Conservation (phyloP, 768 basidiomycete species). For the Lanmaoa pseudosensibilis region DNA sequence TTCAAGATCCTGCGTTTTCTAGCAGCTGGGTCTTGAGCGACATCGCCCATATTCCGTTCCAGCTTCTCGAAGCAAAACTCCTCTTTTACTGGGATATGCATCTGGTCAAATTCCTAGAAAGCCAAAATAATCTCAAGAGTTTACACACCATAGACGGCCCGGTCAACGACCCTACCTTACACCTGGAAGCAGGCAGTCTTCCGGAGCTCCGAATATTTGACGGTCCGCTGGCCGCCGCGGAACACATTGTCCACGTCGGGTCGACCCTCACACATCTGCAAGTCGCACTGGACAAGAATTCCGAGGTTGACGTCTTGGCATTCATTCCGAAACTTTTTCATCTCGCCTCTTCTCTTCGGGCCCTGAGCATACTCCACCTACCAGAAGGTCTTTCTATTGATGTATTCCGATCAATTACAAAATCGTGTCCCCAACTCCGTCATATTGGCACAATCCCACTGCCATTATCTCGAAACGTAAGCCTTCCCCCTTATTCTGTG, state of each 20-base stretch:
- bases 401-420: constrained; percentile 34
- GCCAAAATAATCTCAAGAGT: constrained; percentile 42
- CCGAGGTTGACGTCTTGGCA: constrained; percentile 28
- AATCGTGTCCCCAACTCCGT: constrained; percentile 35
- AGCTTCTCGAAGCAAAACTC: constrained; percentile 49
- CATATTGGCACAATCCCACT: constrained; percentile 41
- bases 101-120: constrained; percentile 48
- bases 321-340: constrained; percentile 35
- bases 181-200: constrained; percentile 36
- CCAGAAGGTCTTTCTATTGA: constrained; percentile 34
- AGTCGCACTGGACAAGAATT: constrained; percentile 40
- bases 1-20: constrained; percentile 40
- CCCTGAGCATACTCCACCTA: constrained; percentile 37
- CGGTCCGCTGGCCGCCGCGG: constrained; percentile 43
- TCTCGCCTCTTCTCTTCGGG: constrained; percentile 35
- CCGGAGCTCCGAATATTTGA: constrained; percentile 46
- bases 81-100: constrained; percentile 49
- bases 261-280: constrained; percentile 48
- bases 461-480: constrained; percentile 38
- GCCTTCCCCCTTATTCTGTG: constrained; percentile 12
- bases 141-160: constrained; percentile 37
- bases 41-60: constrained; percentile 41
- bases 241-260: constrained; percentile 37
- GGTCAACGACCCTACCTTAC: constrained; percentile 19
- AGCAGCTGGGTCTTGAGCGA: constrained; percentile 50